These are phyloP conservation scores for Volvariella volvacea DNA, from an alignment of 1,284 basidiomycete genomes.

Conservation along the genomic window DNA sequence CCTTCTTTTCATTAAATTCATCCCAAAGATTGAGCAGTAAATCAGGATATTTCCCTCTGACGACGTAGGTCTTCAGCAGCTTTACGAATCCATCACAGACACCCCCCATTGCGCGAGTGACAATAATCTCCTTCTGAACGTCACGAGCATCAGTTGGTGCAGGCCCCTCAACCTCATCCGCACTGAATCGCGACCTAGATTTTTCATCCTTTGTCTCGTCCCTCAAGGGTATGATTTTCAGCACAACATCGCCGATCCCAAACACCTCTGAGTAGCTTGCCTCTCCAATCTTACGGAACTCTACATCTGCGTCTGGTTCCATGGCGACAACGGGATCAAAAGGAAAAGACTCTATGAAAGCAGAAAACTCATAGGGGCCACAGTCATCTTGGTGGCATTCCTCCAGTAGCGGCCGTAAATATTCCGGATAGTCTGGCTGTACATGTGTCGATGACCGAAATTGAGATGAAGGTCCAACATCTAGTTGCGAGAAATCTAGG, in stretches of 20 bases:
- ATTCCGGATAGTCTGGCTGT: conserved; percentile 32
- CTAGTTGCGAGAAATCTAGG: conserved; percentile 47
- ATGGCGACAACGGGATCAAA: conserved; percentile 53
- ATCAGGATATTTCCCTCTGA: conserved; percentile 79
- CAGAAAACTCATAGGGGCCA: conserved; percentile 66
- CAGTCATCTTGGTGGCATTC: conserved; percentile 56
- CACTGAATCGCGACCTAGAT: conserved; percentile 11
- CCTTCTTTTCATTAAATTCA: conserved; percentile 61
- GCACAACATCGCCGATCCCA: conserved; percentile 75
- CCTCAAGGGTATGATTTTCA: conserved; percentile 80
- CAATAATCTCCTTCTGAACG: conserved; percentile 82
- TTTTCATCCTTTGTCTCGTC: conserved; percentile 31
- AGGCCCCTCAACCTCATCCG: conserved; percentile 47
- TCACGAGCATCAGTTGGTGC: conserved; percentile 67
- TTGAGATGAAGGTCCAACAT: conserved; percentile 23
- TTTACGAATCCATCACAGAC: conserved; percentile 73
- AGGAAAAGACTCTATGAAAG: conserved; percentile 74
- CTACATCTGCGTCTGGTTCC: conserved; percentile 12
- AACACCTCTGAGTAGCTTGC: conserved; percentile 98
- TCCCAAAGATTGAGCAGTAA: conserved; percentile 83
- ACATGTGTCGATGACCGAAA: conserved; percentile 9
- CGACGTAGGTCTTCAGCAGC: conserved; percentile 78
- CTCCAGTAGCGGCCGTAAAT: conserved; percentile 52
- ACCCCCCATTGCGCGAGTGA: conserved; percentile 74
- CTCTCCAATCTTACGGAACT: conserved; percentile 86